Base-by-base conservation (phyloP, 352 stramenopile species). In the Paralagenidium karlingii region DNA sequence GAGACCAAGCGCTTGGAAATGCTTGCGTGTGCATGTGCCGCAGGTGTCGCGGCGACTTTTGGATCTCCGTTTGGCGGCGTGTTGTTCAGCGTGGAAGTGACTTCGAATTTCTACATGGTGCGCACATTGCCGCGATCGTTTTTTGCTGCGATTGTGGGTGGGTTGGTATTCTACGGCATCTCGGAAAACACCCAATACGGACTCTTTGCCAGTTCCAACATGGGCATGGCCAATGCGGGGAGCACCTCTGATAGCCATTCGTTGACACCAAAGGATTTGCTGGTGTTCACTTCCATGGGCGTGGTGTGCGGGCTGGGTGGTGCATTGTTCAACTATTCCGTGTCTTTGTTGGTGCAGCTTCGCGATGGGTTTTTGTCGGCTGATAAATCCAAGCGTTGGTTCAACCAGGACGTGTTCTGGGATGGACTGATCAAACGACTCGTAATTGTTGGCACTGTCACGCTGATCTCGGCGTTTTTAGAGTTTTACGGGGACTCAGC, bases 31-130 rank as follows among this genome's bases (percentile, higher is more conserved):
- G 79, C 76, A 0, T 84, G 68, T 45, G 71, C 79, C 13, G 70
- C 70, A 26, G 79, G 79, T 15, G 79, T 93, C n/a, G 68, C 79
- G 8, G 75, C 79, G n/a, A 89, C 79, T 1, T 93, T 93, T 22
- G 71, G 76, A 1, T 80, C 79, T 15, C 79, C 79, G 5, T 85
- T 93, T 54, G 79, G 79, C 16, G 79, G 79, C n/a, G 68, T 90
- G 10, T 51, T 93, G 19, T 92, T 93, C 44, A 63, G 68, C 28
- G 75, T 93, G 18, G 79, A 93, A 43, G 79, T 89, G 11, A 89
- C 76, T 1, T 84, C 73, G 15, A 64, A 82, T 36, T 93, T 87
- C 45, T 93, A 90, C 38, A 60, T 86, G 40, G 73, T 89, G 7
- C 62, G 71, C 16, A 89, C 70, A 16, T 46, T 89, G 32, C 75